Evolutionary conservation across 352 stramenopile genomes (phyloP).

Genomic region (Globisporangium carolinianum): DNA sequence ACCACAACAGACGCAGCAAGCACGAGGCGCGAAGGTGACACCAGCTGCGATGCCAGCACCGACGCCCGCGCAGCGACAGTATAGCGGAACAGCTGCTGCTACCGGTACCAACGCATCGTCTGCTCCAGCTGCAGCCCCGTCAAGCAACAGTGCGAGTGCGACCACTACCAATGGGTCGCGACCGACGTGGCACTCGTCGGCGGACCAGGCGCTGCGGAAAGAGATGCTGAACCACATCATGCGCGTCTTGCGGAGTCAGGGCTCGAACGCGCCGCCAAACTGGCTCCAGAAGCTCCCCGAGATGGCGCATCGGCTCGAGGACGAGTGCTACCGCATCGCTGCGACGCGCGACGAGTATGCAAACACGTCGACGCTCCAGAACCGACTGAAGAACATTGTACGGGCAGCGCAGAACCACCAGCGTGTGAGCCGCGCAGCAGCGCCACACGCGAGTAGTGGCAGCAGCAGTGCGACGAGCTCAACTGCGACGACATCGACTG

Average conservation of each 20-base stretch:
- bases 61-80: slow-evolving; percentile 8
- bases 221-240: slow-evolving; percentile 91
- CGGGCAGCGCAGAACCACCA: slow-evolving; percentile 67
- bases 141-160: not conserved
- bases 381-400: slow-evolving; percentile 93
- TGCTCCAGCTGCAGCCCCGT: not conserved
- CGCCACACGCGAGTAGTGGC: slow-evolving; percentile 12
- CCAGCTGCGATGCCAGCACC: slow-evolving; percentile 6
- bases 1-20: slow-evolving; percentile 20
- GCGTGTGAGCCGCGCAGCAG: slow-evolving; percentile 27
- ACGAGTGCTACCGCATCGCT: slow-evolving; percentile 93
- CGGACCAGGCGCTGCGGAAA: slow-evolving; percentile 66
- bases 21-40: not conserved
- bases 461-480: slow-evolving; percentile 2
- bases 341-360: slow-evolving; percentile 91
- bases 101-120: not conserved
- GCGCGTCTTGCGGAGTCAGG: slow-evolving; percentile 92
- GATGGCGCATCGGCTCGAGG: slow-evolving; percentile 97
- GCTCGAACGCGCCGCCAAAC: slow-evolving; percentile 92
- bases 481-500: slow-evolving; percentile 9
- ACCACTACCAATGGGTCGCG: slow-evolving; percentile 9
- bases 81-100: slow-evolving; percentile 3
- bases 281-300: slow-evolving; percentile 97
- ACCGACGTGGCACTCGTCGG: slow-evolving; percentile 60
- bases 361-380: slow-evolving; percentile 92